Evolutionary conservation across 257 asterid species (phyloP).

Genomic region (Scutellaria barbata): DNA sequence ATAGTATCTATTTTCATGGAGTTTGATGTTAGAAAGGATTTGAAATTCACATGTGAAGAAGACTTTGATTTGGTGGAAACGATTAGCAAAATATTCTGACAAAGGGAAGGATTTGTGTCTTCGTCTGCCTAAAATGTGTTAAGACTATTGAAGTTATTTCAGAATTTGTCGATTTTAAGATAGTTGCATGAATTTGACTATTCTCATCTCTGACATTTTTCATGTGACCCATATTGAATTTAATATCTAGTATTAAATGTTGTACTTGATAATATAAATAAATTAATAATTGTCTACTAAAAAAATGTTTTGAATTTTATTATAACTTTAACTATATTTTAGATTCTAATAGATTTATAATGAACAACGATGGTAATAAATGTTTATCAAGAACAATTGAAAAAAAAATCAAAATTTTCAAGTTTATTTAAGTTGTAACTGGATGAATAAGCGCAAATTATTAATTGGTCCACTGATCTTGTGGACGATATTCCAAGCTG

Average conservation of each 20-base stretch:
- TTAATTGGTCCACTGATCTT: constrained; percentile 29
- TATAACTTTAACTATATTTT: too few species aligned
- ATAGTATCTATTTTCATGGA: too few species aligned
- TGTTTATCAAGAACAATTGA: background rate
- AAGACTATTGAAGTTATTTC: constrained; percentile 33
- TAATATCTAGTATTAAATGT: background rate
- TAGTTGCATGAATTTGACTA: constrained; percentile 51
- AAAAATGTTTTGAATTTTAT: too few species aligned
- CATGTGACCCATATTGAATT: background rate
- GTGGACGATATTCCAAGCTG: constrained; percentile 24
- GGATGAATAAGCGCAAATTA: background rate
- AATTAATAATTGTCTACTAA: background rate
- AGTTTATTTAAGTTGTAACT: background rate
- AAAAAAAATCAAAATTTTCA: background rate
- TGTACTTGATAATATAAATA: too few species aligned
- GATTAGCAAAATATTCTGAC: constrained; percentile 34
- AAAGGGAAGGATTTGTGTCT: constrained; percentile 27
- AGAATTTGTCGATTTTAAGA: background rate
- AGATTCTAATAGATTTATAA: too few species aligned
- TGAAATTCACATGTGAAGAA: background rate
- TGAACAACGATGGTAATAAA: too few species aligned
- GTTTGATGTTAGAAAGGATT: too few species aligned
- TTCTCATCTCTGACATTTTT: constrained; percentile 19
- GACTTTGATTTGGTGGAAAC: constrained; percentile 11
- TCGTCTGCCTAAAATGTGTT: constrained; percentile 39